Evolutionary conservation across 805 yeast species (phyloP), one percentile per base, ranked within the genome.

Genomic region (Saccharomycopsis sp.): DNA sequence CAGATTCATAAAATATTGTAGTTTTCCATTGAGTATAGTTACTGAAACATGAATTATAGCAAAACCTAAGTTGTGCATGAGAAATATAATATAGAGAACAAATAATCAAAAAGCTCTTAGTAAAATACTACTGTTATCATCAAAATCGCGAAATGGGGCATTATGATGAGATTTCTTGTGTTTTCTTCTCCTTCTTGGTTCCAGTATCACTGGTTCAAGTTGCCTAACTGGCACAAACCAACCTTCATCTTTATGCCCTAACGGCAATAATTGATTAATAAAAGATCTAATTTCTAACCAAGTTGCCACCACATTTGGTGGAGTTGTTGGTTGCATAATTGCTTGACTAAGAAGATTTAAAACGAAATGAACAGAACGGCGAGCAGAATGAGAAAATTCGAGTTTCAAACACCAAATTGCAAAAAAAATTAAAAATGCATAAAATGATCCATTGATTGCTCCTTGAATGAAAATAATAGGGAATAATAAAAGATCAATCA

Each of bases 401-500:
- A 42, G 30, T 20, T 41, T 21, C 3, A 45, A 20, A 20, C 46
- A 42, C 49, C 49, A 45, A n/a, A 42, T 41, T 33, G 36, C 39
- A 21, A 42, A 41, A 26, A 29, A 45, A 21, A 44, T 28, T 30
- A 44, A 36, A 10, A 34, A 31, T 3, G 40, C 48, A 21, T 37
- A 44, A 21, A 44, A 44, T 8, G 46, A 42, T 17, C 46, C 41
- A 9, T 21, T 9, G 12, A 45, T 36, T 14, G 26, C 19, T 10
- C 39, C 31, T 28, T 46, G 45, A 18, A 46, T 32, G 31, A 46
- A 45, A 17, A 44, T 37, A 3, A 44, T 30, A 17, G 44, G 47
- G 26, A 47, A 45, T 15, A 47, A 28, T n/a, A 47, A n/a, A 8
- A 44, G 21, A 30, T 56, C 59, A 27, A 74, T 71, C 47, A 71